phyloP scores from a whole-genome alignment of 805 yeast species.

The Blastobotrys americana region DNA sequence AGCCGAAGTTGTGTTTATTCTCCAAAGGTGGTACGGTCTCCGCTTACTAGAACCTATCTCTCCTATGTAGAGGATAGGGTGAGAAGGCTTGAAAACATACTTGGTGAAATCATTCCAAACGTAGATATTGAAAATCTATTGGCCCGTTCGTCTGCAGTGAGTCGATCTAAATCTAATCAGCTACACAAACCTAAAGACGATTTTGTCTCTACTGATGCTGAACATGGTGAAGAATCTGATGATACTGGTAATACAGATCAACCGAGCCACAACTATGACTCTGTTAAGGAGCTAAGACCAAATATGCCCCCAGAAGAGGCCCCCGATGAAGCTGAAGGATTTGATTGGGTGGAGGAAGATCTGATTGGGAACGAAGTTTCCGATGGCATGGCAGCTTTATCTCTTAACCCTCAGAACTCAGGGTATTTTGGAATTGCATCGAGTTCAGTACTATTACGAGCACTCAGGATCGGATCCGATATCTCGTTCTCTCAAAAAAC shows the following conservation, averaged over 20 bases:
- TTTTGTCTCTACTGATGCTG: not conserved
- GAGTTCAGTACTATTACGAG: constrained; percentile 47
- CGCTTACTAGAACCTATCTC: constrained; percentile 68
- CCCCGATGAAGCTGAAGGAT: constrained; percentile 45
- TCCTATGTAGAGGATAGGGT: constrained; percentile 65
- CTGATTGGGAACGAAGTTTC: constrained; percentile 24
- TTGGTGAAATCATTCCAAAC: constrained; percentile 40
- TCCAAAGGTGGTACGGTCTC: constrained; percentile 71
- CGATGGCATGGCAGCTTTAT: constrained; percentile 63
- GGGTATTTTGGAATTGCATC: constrained; percentile 66
- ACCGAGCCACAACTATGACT: constrained; percentile 1
- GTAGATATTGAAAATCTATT: constrained; percentile 38
- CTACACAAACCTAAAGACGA: not conserved
- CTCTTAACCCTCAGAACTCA: constrained; percentile 43
- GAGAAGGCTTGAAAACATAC: constrained; percentile 39
- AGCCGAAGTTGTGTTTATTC: constrained; percentile 71
- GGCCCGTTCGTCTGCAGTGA: constrained; percentile 10
- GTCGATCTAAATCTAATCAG: not conserved
- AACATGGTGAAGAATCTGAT: not conserved
- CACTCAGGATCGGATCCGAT: constrained; percentile 34
- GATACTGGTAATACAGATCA: constrained; percentile 5
- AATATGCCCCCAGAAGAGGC: constrained; percentile 29
- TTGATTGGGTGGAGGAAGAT: constrained; percentile 55
- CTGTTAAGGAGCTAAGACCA: constrained; percentile 20
- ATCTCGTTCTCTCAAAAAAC: constrained; percentile 15